phyloP scores from a whole-genome alignment of 495 filamentous ascomycete species.

The Talaromyces borbonicus region DNA sequence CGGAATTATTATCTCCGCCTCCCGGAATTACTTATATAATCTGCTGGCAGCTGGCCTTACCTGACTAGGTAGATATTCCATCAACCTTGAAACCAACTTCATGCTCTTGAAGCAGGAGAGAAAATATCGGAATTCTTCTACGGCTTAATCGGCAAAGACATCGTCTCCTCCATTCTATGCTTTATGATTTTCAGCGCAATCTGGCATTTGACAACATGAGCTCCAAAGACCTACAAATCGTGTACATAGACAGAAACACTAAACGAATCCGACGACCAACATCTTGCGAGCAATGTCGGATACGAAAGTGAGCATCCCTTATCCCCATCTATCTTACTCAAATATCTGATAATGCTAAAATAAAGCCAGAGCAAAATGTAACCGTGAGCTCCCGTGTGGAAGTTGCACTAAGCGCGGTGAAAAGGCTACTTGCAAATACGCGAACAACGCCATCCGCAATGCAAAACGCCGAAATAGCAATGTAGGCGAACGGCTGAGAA shows the following conservation, averaged over 20 bases:
- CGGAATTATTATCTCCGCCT: slow-evolving; percentile 10
- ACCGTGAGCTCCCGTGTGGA: slow-evolving; percentile 33
- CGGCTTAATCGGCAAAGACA: background rate
- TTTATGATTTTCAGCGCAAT: no score
- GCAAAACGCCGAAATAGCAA: slow-evolving; percentile 24
- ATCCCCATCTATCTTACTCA: background rate
- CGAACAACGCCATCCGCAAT: slow-evolving; percentile 30
- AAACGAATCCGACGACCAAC: slow-evolving; percentile 32
- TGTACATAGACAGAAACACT: slow-evolving; percentile 7
- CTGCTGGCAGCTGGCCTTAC: background rate
- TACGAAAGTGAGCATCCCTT: slow-evolving; percentile 28
- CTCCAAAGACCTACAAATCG: background rate
- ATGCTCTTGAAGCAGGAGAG: no score
- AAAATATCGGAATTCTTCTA: background rate
- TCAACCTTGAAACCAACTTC: no score
- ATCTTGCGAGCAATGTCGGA: slow-evolving; percentile 30
- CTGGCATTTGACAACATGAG: background rate
- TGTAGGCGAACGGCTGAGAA: slow-evolving; percentile 41
- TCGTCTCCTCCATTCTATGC: background rate
- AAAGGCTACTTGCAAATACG: slow-evolving; percentile 33
- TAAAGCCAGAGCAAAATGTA: slow-evolving; percentile 31
- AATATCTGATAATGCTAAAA: slow-evolving; percentile 5
- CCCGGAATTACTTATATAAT: background rate
- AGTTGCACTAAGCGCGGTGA: slow-evolving; percentile 36
- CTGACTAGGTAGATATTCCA: no score